Evolutionary conservation across 2,329 filamentous ascomycete species (phyloP), one percentile per base, ranked within the genome.

Genomic region (Fonsecaea monophora): DNA sequence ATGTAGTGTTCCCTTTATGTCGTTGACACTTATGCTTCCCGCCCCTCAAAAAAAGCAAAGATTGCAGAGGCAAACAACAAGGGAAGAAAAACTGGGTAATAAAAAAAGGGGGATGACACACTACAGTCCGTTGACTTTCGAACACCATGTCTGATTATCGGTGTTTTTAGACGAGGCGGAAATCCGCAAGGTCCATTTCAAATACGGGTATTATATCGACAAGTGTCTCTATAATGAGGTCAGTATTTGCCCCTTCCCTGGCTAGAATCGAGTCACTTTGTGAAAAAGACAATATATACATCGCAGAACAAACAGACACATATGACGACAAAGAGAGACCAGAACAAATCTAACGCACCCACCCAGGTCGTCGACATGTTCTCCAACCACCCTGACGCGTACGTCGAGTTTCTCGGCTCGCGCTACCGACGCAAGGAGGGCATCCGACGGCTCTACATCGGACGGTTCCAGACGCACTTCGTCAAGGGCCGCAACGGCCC

Each of bases 141-240:
- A 25, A 25, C 25, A 25, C 25, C 25, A 25, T 25, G 25, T 25
- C 25, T 25, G 25, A 25, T 25, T 2, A 25, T 25, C 38, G 25
- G 18, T n/a, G 53, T 7, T 32, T 38, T 5, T 60, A 84, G 84
- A 85, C 65, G 83, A 86, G 73, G 81, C 83, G 40, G 82, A 86
- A 69, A 80, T 86, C 55, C 82, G 83, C 64, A 86, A 85, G 73
- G 79, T 83, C 2, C 84, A 86, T 72, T 84, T 83, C 78, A 86
- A 84, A 67, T 87, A 86, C 74, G 85, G 84, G 32, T 86, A 87
- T 74, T 87, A 86, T 73, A 78, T 87, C 32, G 85, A 87, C 76
- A 87, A 87, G 70, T 87, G 84, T 67, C 77, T 87, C 1, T 87
- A 86, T 75, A 81, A 85, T 68, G 83, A 86, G 77, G 83, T 82